Conservation (phyloP, 2,329 filamentous ascomycete genomes). For the Fusarium sp. region DNA sequence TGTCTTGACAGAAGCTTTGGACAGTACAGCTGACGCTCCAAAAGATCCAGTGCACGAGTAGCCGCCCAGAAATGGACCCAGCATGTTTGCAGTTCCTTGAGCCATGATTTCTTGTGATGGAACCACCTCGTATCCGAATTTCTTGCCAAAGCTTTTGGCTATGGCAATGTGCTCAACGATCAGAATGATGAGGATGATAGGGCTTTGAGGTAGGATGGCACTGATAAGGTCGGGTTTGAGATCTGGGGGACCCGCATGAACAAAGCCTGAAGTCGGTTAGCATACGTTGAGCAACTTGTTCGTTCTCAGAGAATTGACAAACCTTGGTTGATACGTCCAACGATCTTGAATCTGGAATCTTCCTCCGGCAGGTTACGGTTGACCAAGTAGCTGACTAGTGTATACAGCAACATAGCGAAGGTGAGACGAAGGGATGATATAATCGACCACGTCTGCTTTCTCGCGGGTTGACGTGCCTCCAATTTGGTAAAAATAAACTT, state of each 20-base stretch:
- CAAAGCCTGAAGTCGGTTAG: constrained; percentile 33
- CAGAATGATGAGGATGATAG: constrained; percentile 81
- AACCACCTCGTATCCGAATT: constrained; percentile 84
- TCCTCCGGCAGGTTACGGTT: constrained; percentile 68
- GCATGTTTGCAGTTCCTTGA: constrained; percentile 81
- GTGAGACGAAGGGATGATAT: constrained; percentile 81
- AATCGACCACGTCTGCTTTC: constrained; percentile 79
- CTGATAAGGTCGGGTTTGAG: constrained; percentile 70
- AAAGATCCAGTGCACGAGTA: constrained; percentile 65
- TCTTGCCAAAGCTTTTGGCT: constrained; percentile 84
- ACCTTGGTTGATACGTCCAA: constrained; percentile 77
- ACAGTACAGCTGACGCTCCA: constrained; percentile 83
- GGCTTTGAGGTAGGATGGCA: constrained; percentile 73
- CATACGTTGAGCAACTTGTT: not conserved
- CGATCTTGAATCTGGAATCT: constrained; percentile 71
- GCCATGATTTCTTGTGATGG: constrained; percentile 86
- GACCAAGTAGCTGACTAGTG: constrained; percentile 78
- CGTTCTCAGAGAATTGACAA: constrained; percentile 13
- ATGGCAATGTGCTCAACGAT: constrained; percentile 89
- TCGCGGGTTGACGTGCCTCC: constrained; percentile 72
- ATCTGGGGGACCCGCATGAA: constrained; percentile 61
- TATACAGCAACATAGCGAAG: constrained; percentile 83
- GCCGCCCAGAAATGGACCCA: constrained; percentile 80
- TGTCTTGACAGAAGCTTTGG: constrained; percentile 85
- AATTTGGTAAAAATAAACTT: constrained; percentile 71